Conservation (phyloP, 2,329 filamentous ascomycete species). For the Ophiobolus disseminans region DNA sequence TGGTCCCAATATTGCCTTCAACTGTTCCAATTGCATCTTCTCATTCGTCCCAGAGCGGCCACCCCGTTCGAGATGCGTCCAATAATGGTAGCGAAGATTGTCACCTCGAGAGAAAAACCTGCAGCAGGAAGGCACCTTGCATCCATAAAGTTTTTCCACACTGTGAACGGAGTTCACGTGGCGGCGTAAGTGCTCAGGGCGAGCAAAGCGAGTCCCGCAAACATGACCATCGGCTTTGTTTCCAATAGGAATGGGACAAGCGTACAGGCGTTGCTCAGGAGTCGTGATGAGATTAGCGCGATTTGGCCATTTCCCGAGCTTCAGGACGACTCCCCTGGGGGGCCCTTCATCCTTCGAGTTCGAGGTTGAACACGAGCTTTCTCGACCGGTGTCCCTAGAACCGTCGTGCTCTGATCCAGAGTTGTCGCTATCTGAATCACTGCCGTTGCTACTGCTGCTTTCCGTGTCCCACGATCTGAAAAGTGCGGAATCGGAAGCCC, state of each 20-base stretch:
- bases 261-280: conserved; percentile 13
- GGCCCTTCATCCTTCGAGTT: not conserved
- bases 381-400: conserved; percentile 1
- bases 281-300: conserved; percentile 2
- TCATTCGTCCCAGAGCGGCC: conserved; percentile 25
- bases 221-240: not conserved
- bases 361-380: not conserved
- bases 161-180: conserved; percentile 29
- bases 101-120: conserved; percentile 28
- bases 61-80: conserved; percentile 28
- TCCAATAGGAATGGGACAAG: conserved; percentile 5
- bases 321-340: conserved; percentile 12
- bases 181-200: conserved; percentile 33
- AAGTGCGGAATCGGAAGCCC: not conserved
- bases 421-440: not conserved
- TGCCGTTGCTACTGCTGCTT: not conserved
- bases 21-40: conserved; percentile 20
- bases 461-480: not conserved
- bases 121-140: conserved; percentile 21
- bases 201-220: conserved; percentile 18
- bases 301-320: conserved; percentile 20
- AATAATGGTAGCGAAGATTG: conserved; percentile 34
- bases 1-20: conserved; percentile 25
- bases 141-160: conserved; percentile 2
- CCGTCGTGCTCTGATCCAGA: conserved; percentile 1